Percentiles rank a stretch among this genome's conserved stretches.
These are phyloP conservation scores for Cerrena zonata DNA, from an alignment of 1,284 basidiomycete genomes.

Conservation along the genomic window DNA sequence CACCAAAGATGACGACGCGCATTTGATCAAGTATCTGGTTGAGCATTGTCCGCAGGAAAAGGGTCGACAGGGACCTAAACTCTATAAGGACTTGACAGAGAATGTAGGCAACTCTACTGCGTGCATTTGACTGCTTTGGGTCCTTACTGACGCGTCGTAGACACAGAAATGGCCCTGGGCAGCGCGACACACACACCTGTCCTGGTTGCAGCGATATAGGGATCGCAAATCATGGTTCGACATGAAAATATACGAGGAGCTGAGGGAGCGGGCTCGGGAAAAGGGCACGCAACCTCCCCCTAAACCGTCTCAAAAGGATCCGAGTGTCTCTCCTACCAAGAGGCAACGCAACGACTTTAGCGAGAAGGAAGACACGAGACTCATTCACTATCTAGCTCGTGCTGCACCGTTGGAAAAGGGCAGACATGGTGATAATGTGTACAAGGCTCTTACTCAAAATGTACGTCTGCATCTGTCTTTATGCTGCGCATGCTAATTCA, in stretches of 20 bases:
- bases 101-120: constrained; percentile 26
- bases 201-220: background rate
- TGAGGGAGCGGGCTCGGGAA: background rate
- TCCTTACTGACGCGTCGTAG: constrained; percentile 9
- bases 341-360: background rate
- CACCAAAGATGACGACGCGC: constrained; percentile 33
- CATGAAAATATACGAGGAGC: background rate
- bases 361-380: background rate
- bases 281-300: background rate
- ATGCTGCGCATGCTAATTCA: background rate
- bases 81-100: constrained; percentile 37
- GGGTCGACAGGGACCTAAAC: constrained; percentile 37
- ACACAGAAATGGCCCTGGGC: constrained; percentile 40
- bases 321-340: background rate
- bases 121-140: background rate
- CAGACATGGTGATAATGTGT: background rate
- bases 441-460: background rate
- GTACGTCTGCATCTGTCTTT: background rate
- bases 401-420: background rate
- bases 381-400: background rate
- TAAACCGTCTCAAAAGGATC: background rate
- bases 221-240: background rate
- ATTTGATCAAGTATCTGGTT: constrained; percentile 39
- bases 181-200: background rate
- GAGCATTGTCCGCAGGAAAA: constrained; percentile 26